Conservation (phyloP, 2,329 filamentous ascomycete genomes). For the Emergomyces orientalis region DNA sequence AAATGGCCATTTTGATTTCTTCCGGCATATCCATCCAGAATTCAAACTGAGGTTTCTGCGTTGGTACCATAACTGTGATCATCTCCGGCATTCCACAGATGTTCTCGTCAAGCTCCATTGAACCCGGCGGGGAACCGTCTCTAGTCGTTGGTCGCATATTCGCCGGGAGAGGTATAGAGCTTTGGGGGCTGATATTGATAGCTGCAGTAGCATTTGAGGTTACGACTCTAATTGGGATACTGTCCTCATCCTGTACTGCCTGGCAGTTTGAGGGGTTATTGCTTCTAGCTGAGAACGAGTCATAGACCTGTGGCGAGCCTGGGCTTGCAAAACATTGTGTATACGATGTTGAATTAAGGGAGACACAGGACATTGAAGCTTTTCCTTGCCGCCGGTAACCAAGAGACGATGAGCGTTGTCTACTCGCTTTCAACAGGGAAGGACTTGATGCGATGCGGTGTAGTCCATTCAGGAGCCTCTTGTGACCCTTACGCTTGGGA, state of each 20-base stretch:
- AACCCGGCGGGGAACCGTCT: conserved; percentile 15
- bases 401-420: conserved; percentile 49
- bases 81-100: not conserved
- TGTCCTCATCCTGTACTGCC: conserved; percentile 43
- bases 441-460: conserved; percentile 76
- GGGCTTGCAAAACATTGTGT: conserved; percentile 46
- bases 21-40: conserved; percentile 75
- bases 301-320: conserved; percentile 48
- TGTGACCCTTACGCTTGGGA: conserved; percentile 57
- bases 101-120: conserved; percentile 24
- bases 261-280: conserved; percentile 36
- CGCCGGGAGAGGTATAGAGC: conserved; percentile 54
- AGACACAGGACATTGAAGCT: conserved; percentile 57
- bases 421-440: conserved; percentile 55
- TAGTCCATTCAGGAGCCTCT: conserved; percentile 61
- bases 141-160: conserved; percentile 46
- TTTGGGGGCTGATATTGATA: conserved; percentile 30
- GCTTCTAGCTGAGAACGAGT: conserved; percentile 45
- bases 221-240: conserved; percentile 48
- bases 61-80: conserved; percentile 21
- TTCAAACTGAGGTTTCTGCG: conserved; percentile 35
- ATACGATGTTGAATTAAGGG: conserved; percentile 47
- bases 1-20: conserved; percentile 70
- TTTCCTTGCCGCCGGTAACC: conserved; percentile 56
- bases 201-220: conserved; percentile 39